Percentiles rank a stretch among this genome's conserved stretches.
These are phyloP conservation scores for Talaromyces nanjingensis DNA, from an alignment of 495 filamentous ascomycete species.

Conservation along the genomic window DNA sequence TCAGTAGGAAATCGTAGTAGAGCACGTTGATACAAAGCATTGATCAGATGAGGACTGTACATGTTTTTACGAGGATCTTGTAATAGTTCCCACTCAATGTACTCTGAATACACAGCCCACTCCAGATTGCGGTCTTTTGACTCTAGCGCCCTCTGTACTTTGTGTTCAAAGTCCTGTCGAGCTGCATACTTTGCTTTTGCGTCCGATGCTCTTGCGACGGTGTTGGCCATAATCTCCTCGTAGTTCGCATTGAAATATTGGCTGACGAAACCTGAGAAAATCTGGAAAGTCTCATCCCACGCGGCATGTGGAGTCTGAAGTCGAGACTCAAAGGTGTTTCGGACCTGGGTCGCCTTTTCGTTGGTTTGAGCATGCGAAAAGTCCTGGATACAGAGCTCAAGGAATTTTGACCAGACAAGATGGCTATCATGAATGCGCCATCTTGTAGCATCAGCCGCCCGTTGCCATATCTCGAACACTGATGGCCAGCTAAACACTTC, in stretches of 20 bases:
- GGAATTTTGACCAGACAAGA: slow-evolving; percentile 78
- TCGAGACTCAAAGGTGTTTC: slow-evolving; percentile 62
- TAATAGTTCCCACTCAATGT: slow-evolving; percentile 75
- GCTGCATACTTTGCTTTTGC: slow-evolving; percentile 61
- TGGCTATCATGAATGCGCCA: slow-evolving; percentile 82
- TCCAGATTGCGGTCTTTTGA: slow-evolving; percentile 50
- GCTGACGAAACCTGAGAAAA: slow-evolving; percentile 74
- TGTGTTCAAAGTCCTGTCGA: slow-evolving; percentile 67
- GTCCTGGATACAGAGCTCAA: slow-evolving; percentile 55
- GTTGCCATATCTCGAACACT: slow-evolving; percentile 71
- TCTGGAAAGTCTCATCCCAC: slow-evolving; percentile 80
- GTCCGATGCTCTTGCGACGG: slow-evolving; percentile 55
- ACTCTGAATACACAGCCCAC: slow-evolving; percentile 58
- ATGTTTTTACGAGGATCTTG: slow-evolving; percentile 46
- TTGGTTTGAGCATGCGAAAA: slow-evolving; percentile 47
- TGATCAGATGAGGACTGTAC: slow-evolving; percentile 55
- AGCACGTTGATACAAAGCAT: slow-evolving; percentile 73
- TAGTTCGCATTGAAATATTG: slow-evolving; percentile 67
- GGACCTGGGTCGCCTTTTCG: slow-evolving; percentile 57
- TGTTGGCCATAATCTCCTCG: slow-evolving; percentile 71
- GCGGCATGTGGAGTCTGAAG: slow-evolving; percentile 73
- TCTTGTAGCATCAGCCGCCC: slow-evolving; percentile 68
- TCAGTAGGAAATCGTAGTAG: slow-evolving; percentile 61
- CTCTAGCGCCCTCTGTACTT: slow-evolving; percentile 52
- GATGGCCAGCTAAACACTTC: slow-evolving; percentile 75